phyloP scores from a whole-genome alignment of 176 grass and related monocot genomes.

The Hordeum marinum region DNA sequence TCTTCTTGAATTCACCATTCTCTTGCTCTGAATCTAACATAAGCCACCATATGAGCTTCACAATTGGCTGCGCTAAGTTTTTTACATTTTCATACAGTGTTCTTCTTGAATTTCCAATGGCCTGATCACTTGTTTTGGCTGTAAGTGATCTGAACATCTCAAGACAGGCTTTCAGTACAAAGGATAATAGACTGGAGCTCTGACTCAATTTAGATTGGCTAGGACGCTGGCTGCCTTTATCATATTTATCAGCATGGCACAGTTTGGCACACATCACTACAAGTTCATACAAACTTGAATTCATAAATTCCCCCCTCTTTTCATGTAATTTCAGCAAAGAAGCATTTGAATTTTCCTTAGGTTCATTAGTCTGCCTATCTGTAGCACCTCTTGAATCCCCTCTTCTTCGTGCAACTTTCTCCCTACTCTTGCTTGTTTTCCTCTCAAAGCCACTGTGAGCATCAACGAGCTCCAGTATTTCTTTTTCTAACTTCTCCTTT shows the following conservation, averaged over 20 bases:
- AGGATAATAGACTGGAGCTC: constrained; percentile 45
- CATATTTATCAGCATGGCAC: constrained; percentile 24
- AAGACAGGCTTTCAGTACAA: constrained; percentile 68
- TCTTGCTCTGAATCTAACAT: constrained; percentile 44
- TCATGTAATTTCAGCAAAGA: constrained; percentile 47
- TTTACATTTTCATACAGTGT: constrained; percentile 42
- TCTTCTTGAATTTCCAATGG: constrained; percentile 31
- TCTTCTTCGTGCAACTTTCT: constrained; percentile 38
- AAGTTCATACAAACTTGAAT: constrained; percentile 62
- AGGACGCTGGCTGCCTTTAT: constrained; percentile 39
- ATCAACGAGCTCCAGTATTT: constrained; percentile 70
- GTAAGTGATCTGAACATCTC: constrained; percentile 50
- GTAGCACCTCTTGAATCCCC: constrained; percentile 34
- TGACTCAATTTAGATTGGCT: constrained; percentile 45
- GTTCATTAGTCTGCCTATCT: constrained; percentile 38
- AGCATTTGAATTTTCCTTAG: constrained; percentile 41
- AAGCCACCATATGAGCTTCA: constrained; percentile 62
- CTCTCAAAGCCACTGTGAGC: constrained; percentile 49
- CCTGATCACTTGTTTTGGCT: constrained; percentile 17
- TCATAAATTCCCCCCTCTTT: constrained; percentile 47
- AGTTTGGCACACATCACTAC: constrained; percentile 41
- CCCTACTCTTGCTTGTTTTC: constrained; percentile 45
- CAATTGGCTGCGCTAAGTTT: constrained; percentile 48
- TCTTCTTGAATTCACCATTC: constrained; percentile 46
- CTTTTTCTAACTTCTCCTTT: constrained; percentile 59